phyloP scores from a whole-genome alignment of 371 early-diverging fungal genomes.

The Mucor plumbeus region DNA sequence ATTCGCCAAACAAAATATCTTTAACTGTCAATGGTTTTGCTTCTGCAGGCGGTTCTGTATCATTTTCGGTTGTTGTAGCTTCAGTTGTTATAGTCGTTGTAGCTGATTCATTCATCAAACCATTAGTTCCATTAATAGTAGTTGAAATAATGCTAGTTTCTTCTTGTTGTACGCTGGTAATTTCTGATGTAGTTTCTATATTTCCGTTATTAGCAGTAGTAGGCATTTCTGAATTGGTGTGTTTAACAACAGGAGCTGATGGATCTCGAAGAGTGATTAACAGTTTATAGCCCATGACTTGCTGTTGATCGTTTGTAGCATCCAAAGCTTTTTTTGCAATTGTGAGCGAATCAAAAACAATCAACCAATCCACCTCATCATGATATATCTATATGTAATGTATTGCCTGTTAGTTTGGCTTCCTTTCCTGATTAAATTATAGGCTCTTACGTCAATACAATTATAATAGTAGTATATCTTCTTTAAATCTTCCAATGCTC shows the following conservation, averaged over 20 bases:
- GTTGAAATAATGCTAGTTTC: not conserved
- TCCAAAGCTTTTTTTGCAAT: conserved; percentile 56
- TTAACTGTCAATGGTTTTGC: conserved; percentile 37
- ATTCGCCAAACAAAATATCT: conserved; percentile 51
- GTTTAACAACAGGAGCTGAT: not conserved
- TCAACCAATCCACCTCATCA: conserved; percentile 64
- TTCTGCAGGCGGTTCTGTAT: not conserved
- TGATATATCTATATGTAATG: conserved; percentile 45
- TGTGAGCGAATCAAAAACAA: conserved; percentile 60
- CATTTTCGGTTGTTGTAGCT: not conserved
- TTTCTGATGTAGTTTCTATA: not conserved
- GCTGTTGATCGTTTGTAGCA: conserved; percentile 45
- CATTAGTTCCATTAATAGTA: not conserved
- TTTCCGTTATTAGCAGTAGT: conserved; percentile 6
- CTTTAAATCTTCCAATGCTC: conserved; percentile 53
- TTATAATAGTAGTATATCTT: conserved; percentile 45
- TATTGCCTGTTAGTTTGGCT: not conserved
- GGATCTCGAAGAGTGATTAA: conserved; percentile 46
- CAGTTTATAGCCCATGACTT: conserved; percentile 55
- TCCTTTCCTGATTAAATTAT: not conserved
- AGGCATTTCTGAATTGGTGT: not conserved
- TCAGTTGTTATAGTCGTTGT: conserved; percentile 1
- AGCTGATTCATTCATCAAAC: not conserved
- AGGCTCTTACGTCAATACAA: conserved; percentile 41
- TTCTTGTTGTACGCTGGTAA: not conserved